These are phyloP conservation scores for Cryptosporidium parvum DNA, from an alignment of 169 alveolate species.

Conservation along the genomic window DNA sequence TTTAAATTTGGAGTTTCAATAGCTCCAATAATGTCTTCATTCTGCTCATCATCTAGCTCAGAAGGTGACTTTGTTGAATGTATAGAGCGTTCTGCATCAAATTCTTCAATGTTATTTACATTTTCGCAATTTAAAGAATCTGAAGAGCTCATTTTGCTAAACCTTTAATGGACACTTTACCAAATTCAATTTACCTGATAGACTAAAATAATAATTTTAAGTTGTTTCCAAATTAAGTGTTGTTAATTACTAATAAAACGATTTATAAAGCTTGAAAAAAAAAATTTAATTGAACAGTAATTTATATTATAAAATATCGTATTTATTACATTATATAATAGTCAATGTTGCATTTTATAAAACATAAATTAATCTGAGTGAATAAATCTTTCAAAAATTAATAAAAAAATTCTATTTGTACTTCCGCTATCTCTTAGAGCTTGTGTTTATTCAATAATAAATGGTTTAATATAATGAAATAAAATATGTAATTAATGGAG, in stretches of 20 bases:
- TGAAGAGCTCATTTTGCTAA: not conserved
- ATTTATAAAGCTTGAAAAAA: not conserved
- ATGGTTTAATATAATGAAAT: not conserved
- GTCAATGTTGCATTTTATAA: not conserved
- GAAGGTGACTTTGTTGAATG: not conserved
- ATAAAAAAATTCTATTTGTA: not conserved
- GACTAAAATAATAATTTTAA: not conserved
- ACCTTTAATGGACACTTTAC: not conserved
- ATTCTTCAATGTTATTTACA: not conserved
- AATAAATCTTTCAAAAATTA: not conserved
- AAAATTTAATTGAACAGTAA: not conserved
- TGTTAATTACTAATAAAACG: not conserved
- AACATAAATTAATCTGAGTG: not conserved
- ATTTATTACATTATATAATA: not conserved
- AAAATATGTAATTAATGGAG: not conserved
- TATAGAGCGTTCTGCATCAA: not conserved
- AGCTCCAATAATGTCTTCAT: not conserved
- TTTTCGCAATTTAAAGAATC: not conserved
- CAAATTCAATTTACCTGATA: not conserved
- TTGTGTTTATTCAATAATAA: not conserved
- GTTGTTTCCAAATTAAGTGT: not conserved
- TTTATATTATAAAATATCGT: not conserved
- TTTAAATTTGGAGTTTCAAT: not conserved
- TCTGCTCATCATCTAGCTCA: not conserved
- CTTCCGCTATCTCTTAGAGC: not conserved